Evolutionary conservation across 306 rosid species (phyloP).

Genomic region (Vicia villosa): DNA sequence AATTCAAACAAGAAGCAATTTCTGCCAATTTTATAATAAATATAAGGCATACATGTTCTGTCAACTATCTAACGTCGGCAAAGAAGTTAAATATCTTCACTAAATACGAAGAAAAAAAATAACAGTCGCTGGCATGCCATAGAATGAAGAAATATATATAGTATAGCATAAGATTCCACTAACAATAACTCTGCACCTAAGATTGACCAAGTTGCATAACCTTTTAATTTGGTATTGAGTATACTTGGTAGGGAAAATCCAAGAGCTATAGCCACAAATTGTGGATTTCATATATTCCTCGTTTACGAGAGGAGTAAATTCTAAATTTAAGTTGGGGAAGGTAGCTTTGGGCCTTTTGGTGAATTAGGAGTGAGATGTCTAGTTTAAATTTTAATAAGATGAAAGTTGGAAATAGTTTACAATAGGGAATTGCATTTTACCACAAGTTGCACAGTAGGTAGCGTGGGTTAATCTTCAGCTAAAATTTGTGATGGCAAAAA

Average conservation of each 20-base stretch:
- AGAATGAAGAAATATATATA: too few species aligned
- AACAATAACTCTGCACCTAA: neutral
- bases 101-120: too few species aligned
- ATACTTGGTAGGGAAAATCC: neutral
- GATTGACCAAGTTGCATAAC: neutral
- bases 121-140: too few species aligned
- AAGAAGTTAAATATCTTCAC: neutral
- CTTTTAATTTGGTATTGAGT: neutral
- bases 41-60: constrained; percentile 7
- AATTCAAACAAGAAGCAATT: neutral
- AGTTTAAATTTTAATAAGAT: too few species aligned
- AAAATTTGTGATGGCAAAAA: too few species aligned
- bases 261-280: neutral
- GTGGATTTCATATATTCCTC: neutral
- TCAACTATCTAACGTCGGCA: neutral
- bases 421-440: too few species aligned
- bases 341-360: neutral
- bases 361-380: neutral
- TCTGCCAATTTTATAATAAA: neutral
- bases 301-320: neutral
- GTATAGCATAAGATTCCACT: neutral
- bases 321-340: neutral
- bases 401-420: neutral
- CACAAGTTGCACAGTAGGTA: too few species aligned
- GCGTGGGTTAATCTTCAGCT: too few species aligned